Conservation (phyloP, 257 asterid genomes). For the Capsicum rhomboideum region DNA sequence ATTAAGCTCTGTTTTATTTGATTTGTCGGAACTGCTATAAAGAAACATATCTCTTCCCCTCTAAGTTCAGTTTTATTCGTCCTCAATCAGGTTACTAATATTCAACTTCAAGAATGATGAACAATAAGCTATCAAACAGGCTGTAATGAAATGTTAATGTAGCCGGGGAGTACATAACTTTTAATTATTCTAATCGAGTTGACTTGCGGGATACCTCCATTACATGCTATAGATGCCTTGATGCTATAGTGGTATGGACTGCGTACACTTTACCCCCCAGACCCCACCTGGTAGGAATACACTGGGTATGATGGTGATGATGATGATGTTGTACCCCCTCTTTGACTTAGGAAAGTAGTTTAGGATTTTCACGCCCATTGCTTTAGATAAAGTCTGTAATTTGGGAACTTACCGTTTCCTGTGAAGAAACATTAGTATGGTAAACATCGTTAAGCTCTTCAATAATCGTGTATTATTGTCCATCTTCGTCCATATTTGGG, state of each 20-base stretch:
- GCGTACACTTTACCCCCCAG: no score
- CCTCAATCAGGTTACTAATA: not conserved
- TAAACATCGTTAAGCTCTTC: not conserved
- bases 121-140: not conserved
- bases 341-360: not conserved
- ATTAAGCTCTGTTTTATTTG: not conserved
- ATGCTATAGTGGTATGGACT: no score
- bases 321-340: not conserved
- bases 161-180: not conserved
- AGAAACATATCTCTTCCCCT: not conserved
- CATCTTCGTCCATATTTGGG: not conserved
- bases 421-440: not conserved
- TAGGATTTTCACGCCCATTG: not conserved
- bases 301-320: no score
- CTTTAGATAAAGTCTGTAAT: not conserved
- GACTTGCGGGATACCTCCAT: not conserved
- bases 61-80: not conserved
- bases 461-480: not conserved
- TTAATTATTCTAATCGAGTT: not conserved
- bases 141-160: not conserved
- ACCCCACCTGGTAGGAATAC: no score
- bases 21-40: not conserved
- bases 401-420: not conserved
- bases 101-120: not conserved
- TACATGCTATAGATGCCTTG: not conserved